Evolutionary conservation across 306 rosid genomes (phyloP), one percentile per base, ranked within the genome.

Genomic region (Lathyrus sativus): DNA sequence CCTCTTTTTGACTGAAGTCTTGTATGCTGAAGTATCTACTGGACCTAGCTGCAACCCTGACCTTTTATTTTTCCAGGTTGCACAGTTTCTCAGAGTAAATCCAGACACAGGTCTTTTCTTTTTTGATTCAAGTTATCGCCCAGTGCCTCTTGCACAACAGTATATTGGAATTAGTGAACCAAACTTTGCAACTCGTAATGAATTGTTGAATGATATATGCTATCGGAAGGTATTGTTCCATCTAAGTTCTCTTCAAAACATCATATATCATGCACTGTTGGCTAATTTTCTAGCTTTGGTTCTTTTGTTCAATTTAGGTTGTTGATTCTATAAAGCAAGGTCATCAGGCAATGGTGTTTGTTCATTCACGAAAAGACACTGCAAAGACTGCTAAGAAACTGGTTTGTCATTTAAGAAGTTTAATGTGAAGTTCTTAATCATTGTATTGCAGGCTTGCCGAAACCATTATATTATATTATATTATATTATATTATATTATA

Each of bases 121-220:
- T 81, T 92, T 92, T 73, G 98, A 92, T 81, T 80, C 98, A 73
- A 92, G 87, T 75, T 92, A 92, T 72, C 96, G 98, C 59, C 98
- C 96, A 19, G 98, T 92, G 73, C 98, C 98, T 80, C 96, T 92
- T 80, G 98, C 98, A 19, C 98, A 90, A 70, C 98, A 92, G 73
- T 92, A 92, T 79, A 80, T 92, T 67, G 98, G 98, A 62, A 92
- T 92, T 48, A 92, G 87, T 75, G 93, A 88, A 83, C 91, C 81
- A 65, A 90, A 92, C 81, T 92, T 83, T 83, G 86, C 87, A 64
- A 88, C 91, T 75, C 92, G 96, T 58, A 86, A 71, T 77, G 96
- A 88, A 41, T 82, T 90, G 83, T 79, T 90, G 89, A 88, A 90
- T 74, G 86, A 86, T 62, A 92, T 92, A 82, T 92, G 96, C 89